Percentiles rank a stretch among this genome's conserved stretches.
Conservation (phyloP, 805 yeast genomes). For the Cyberlindnera nakhonratchasimensis region DNA sequence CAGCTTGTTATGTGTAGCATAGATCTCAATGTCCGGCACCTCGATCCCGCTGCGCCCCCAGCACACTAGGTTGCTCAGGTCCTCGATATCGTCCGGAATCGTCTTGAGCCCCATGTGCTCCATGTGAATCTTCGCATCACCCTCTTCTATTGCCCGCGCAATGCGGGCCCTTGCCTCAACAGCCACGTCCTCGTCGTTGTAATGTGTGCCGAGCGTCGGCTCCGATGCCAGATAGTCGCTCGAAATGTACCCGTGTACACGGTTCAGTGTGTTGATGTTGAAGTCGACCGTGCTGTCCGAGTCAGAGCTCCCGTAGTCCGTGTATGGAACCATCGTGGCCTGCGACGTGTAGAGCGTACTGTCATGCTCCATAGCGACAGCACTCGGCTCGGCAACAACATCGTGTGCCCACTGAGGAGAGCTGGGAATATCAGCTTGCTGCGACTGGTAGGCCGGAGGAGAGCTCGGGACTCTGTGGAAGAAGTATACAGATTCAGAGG, state of each 20-base stretch:
- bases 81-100: conserved; percentile 57
- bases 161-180: conserved; percentile 39
- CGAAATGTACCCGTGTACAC: conserved; percentile 24
- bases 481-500: conserved; percentile 25
- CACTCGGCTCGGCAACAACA: too few relatives aligned
- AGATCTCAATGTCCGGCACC: conserved; percentile 43
- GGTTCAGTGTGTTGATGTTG: conserved; percentile 24
- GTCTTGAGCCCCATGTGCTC: conserved; percentile 45
- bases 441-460: conserved; percentile 18
- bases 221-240: conserved; percentile 22
- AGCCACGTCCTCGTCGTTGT: conserved; percentile 16
- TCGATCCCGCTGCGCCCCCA: conserved; percentile 33
- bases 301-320: conserved; percentile 9
- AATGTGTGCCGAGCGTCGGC: conserved; percentile 16
- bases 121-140: conserved; percentile 40
- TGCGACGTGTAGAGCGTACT: conserved; percentile 20
- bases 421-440: conserved; percentile 10
- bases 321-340: conserved; percentile 19
- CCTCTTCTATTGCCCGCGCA: conserved; percentile 45
- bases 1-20: conserved; percentile 47
- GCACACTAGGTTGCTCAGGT: conserved; percentile 52
- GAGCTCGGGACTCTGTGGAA: conserved; percentile 25
- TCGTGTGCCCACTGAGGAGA: conserved; percentile 18
- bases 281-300: conserved; percentile 24
- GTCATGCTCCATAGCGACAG: conserved; percentile 1